Conservation (phyloP, 2,329 filamentous ascomycete species). For the Setomelanomma holmii region DNA sequence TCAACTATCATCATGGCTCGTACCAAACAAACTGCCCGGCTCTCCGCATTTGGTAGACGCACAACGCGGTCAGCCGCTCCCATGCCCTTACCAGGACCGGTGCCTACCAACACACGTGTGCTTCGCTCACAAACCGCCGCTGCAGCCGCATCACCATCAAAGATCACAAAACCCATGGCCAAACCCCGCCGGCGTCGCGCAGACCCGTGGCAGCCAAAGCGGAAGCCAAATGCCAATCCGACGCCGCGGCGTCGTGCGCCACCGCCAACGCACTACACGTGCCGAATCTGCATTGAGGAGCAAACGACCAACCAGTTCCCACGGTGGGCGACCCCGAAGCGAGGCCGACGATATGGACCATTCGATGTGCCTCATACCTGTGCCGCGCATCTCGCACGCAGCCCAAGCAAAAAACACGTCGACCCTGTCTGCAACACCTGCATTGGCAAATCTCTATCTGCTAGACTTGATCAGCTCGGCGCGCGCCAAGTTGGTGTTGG, state of each 20-base stretch:
- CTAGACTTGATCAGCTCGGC: conserved; percentile 29
- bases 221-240: conserved; percentile 21
- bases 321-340: conserved; percentile 19
- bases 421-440: conserved; percentile 39
- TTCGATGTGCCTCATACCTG: conserved; percentile 26
- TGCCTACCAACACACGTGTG: conserved; percentile 8
- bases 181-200: conserved; percentile 15
- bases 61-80: background rate
- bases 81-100: background rate
- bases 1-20: background rate
- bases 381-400: conserved; percentile 29
- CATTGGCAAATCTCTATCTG: conserved; percentile 29
- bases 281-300: conserved; percentile 32
- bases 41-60: background rate
- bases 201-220: conserved; percentile 32
- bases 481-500: conserved; percentile 23
- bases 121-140: conserved; percentile 22
- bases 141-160: background rate
- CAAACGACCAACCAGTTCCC: conserved; percentile 23
- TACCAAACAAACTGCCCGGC: background rate
- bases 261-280: conserved; percentile 29
- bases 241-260: conserved; percentile 11
- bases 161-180: conserved; percentile 3
- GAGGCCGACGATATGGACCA: background rate
- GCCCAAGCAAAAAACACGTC: conserved; percentile 24